Conservation (phyloP, 139 green algal species). For the Closterium sp. region DNA sequence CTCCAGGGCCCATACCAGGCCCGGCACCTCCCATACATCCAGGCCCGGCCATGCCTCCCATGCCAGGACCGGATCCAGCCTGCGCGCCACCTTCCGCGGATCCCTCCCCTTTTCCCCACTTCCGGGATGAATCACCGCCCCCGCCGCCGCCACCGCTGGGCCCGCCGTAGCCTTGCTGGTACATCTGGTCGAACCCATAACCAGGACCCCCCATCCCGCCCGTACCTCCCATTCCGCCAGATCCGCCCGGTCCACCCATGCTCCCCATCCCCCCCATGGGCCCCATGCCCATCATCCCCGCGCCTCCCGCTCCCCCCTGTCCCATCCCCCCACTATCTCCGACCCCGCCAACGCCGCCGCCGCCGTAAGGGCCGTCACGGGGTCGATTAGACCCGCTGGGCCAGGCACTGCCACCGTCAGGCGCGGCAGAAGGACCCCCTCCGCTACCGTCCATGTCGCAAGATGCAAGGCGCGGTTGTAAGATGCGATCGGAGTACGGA, state of each 20-base stretch:
- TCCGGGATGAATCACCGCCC: background rate
- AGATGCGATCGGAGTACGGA: background rate
- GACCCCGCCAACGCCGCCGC: too few species aligned
- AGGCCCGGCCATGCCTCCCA: background rate
- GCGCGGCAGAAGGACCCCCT: background rate
- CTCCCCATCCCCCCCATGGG: background rate
- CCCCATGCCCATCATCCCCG: background rate
- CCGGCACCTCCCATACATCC: background rate
- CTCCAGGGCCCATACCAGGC: background rate
- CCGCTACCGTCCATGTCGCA: background rate
- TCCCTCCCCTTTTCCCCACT: background rate
- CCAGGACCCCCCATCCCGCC: background rate
- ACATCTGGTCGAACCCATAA: background rate
- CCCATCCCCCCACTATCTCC: background rate
- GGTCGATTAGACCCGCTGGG: background rate
- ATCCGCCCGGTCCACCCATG: background rate
- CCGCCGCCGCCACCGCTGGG: too few species aligned
- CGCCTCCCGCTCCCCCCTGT: background rate
- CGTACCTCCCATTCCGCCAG: background rate
- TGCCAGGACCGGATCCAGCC: background rate
- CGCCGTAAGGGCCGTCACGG: background rate
- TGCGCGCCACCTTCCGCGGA: background rate
- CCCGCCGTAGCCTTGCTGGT: background rate
- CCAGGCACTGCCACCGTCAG: background rate
- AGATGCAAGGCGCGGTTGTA: background rate